These are phyloP conservation scores for Oemleria cerasiformis DNA, from an alignment of 306 rosid genomes.

Conservation along the genomic window DNA sequence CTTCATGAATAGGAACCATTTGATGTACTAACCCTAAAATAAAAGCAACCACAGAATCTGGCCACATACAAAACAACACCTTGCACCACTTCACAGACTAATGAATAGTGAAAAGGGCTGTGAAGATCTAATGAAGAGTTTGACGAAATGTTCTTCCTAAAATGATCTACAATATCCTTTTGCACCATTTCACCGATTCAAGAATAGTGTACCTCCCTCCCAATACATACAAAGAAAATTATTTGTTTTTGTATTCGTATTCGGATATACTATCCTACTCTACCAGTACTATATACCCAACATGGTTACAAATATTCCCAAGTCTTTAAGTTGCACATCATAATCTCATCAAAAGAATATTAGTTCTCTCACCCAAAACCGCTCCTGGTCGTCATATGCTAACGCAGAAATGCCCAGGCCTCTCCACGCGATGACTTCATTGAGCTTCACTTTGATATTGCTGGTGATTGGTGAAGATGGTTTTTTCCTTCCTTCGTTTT, in stretches of 20 bases:
- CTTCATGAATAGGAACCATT: no score
- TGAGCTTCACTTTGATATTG: background rate
- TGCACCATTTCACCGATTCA: no score
- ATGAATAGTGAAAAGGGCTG: no score
- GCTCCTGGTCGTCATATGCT: background rate
- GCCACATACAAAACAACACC: background rate
- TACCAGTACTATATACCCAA: background rate
- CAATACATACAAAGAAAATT: no score
- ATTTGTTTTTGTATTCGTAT: background rate
- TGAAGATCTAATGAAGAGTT: no score
- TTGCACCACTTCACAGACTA: no score
- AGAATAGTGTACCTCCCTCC: no score
- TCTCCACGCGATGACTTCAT: background rate
- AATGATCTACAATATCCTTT: no score
- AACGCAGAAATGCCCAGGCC: background rate
- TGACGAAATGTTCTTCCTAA: no score
- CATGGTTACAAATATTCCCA: background rate
- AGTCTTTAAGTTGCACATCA: background rate
- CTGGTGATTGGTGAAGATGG: background rate
- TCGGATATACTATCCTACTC: background rate
- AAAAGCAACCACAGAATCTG: background rate
- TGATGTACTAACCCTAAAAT: no score
- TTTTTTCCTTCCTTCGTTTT: background rate
- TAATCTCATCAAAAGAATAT: background rate
- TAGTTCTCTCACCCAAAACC: conserved; percentile 1